Evolutionary conservation across 2,329 filamentous ascomycete genomes (phyloP), one percentile per base, ranked within the genome.

Genomic region (Trichoderma brevicompactum): DNA sequence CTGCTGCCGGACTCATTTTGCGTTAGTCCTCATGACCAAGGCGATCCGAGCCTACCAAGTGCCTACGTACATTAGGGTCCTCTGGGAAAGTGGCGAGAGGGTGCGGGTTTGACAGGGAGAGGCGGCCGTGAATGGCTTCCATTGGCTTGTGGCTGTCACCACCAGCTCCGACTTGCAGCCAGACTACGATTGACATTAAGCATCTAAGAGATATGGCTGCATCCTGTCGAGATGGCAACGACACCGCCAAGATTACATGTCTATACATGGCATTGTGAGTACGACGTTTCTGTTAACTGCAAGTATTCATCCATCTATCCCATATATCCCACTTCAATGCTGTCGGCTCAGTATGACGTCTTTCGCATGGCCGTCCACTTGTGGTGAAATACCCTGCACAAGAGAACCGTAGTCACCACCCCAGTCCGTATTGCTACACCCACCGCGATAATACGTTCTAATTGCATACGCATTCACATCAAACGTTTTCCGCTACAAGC

Each of bases 71-170:
- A 32, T n/a, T 43, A 3, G 8, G 13, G 8, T 6, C 40, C 36
- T 38, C 36, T 38, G 6, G 13, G 12, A 46, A 41, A 36, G 58
- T 52, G 58, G 58, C 58, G 58, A 62, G 58, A 43, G 23, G 48
- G 38, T 52, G 58, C 58, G 58, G 58, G 58, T 34, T 58, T 17
- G 15, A 32, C 54, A 38, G 43, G 56, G 41, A 60, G 43, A 64
- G 61, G 49, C 59, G 36, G 36, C 43, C 52, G n/a, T 40, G 15
- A 23, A 55, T 19, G 34, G 43, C 43, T 49, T 48, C 52, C 19
- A 64, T 64, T 56, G 61, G 61, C 52, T 64, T 56, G 61, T 52
- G 61, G 61, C 34, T 43, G 44, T 50, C 61, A 64, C 52, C 61
- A 49, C 53, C 52, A 43, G 34, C 17, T 54, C 23, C 3, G 17